Base-by-base conservation (phyloP, 768 basidiomycete genomes). In the Aureoboletus auriporus region DNA sequence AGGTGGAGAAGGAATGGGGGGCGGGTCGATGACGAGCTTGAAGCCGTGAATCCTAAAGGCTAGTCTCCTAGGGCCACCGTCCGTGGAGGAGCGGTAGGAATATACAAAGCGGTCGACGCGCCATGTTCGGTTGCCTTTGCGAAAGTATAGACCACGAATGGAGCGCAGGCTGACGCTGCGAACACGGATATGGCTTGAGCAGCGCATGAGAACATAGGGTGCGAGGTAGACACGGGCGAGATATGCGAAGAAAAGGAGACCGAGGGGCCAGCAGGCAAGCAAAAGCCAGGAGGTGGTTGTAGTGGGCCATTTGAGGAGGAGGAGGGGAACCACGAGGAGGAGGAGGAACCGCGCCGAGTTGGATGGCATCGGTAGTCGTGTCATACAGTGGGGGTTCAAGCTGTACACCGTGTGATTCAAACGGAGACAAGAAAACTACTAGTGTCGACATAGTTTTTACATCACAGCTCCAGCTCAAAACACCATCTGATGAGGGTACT, bases 401-500 rank as follows among this genome's bases (percentile, higher is more conserved):
- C 10, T 8, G 11, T 14, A 11, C 13, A 14, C 27, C 61, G 58
- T 58, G 54, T 43, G 57, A 50, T 33, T 47, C 28, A 16, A 47
- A 31, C 13, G 16, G 6, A 28, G 8, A 17, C 31, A 16, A 6
- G 5, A 23, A 23, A 23, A 23, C 20, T 34, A 13, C 4, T n/a
- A n/a, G 26, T 48, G 51, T 52, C 28, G 37, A 46, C 53, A 55
- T 63, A 59, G 55, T 48, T 51, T n/a, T 53, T 58, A 62, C 54
- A 57, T 57, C 53, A 56, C 56, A 44, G 44, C 54, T 55, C 48
- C 51, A 16, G 27, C 56, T 78, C 75, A 98, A 79, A 96, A 98
- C 55, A 80, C 80, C 75, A 99, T 69, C 73, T 89, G 82, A 76
- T 99, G 96, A 67, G 96, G 91, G 78, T 79, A 92, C 75, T 98